Evolutionary conservation across 306 rosid genomes (phyloP).

Genomic region (Pachyrhizus erosus): DNA sequence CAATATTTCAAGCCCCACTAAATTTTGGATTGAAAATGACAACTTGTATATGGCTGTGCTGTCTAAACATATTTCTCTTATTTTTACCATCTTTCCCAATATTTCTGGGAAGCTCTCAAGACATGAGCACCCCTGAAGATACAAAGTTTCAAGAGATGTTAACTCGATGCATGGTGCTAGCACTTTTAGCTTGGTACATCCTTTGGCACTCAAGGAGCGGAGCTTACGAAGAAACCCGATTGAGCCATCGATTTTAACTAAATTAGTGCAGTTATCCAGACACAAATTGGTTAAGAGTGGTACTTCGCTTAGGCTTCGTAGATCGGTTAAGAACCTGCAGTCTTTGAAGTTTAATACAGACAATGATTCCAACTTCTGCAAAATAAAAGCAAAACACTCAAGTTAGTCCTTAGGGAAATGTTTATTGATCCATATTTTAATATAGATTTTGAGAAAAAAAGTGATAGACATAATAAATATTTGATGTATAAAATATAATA

Average conservation of each 20-base stretch:
- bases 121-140: not conserved
- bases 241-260: not conserved
- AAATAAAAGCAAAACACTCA: not conserved
- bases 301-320: not conserved
- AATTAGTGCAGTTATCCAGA: not conserved
- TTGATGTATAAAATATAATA: too few species aligned
- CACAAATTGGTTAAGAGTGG: not conserved
- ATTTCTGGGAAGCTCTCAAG: constrained; percentile 12
- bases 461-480: too few species aligned
- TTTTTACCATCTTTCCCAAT: constrained; percentile 9
- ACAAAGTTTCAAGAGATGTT: constrained; percentile 30
- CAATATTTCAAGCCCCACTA: constrained; percentile 1
- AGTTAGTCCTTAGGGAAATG: too few species aligned
- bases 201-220: not conserved
- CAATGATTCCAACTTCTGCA: not conserved
- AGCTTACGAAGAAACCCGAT: constrained; percentile 27
- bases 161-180: not conserved
- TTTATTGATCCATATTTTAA: too few species aligned
- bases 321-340: not conserved
- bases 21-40: constrained; percentile 6
- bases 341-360: not conserved
- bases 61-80: constrained; percentile 5
- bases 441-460: too few species aligned
- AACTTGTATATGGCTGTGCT: not conserved
- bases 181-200: constrained; percentile 6